Conservation (phyloP, 2,329 filamentous ascomycete genomes). For the Bipolaris victoriae region DNA sequence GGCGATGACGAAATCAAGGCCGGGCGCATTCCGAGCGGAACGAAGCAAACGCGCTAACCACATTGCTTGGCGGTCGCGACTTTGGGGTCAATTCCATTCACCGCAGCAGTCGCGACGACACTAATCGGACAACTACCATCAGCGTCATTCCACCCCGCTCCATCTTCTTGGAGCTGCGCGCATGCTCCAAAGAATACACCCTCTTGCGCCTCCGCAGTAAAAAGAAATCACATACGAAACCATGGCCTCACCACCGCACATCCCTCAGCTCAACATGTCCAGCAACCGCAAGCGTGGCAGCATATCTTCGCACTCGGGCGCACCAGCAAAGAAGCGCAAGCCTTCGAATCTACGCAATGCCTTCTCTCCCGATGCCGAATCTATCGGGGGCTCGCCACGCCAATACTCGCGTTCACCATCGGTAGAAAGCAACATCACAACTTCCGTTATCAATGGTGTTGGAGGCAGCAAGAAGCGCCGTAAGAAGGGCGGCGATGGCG, state of each 20-base stretch:
- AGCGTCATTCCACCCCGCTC: neutral
- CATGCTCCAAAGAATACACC: neutral
- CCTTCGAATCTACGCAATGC: slow-evolving; percentile 77
- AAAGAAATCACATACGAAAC: slow-evolving; percentile 36
- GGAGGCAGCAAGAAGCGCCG: slow-evolving; percentile 67
- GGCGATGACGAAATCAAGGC: slow-evolving; percentile 38
- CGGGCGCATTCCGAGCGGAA: slow-evolving; percentile 18
- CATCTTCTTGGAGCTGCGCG: neutral
- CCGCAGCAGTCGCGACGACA: neutral
- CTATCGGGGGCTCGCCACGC: slow-evolving; percentile 56
- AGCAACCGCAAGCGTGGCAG: slow-evolving; percentile 74
- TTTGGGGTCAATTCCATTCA: neutral
- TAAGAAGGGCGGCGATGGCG: slow-evolving; percentile 46
- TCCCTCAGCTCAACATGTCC: slow-evolving; percentile 58
- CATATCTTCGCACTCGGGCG: slow-evolving; percentile 56
- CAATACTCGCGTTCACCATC: slow-evolving; percentile 67
- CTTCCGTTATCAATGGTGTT: slow-evolving; percentile 46
- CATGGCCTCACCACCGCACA: slow-evolving; percentile 66
- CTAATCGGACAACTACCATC: neutral
- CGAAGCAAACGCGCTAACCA: slow-evolving; percentile 18
- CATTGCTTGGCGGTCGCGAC: slow-evolving; percentile 8
- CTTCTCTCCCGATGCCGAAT: slow-evolving; percentile 70
- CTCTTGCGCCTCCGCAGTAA: neutral
- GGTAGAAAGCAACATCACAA: slow-evolving; percentile 65
- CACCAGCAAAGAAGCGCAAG: slow-evolving; percentile 69